Evolutionary conservation across 306 rosid species (phyloP).

Genomic region (Vigna nakashimae): DNA sequence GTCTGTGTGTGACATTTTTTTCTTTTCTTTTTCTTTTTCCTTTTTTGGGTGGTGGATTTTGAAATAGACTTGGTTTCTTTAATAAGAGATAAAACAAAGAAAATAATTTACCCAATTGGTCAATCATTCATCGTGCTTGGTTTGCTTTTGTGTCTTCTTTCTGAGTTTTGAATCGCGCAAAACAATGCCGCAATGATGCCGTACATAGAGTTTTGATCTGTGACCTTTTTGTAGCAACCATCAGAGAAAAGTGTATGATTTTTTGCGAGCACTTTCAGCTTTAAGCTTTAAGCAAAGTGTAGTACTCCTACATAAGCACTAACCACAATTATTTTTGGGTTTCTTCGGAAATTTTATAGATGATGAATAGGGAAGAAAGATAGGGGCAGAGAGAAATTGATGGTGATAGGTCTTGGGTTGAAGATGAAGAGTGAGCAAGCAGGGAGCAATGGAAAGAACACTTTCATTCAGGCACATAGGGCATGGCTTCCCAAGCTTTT

Average conservation of each 20-base stretch:
- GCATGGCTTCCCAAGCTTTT: conserved; percentile 76
- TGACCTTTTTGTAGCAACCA: conserved; percentile 44
- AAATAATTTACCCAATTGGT: conserved; percentile 25
- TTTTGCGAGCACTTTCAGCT: conserved; percentile 49
- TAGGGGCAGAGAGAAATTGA: conserved; percentile 29
- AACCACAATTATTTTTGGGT: conserved; percentile 41
- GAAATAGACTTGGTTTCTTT: conserved; percentile 43
- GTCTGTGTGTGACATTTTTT: conserved; percentile 48
- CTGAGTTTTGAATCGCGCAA: conserved; percentile 66
- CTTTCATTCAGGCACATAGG: conserved; percentile 78
- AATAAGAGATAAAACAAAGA: conserved; percentile 17
- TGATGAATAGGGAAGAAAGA: conserved; percentile 54
- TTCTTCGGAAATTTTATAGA: conserved; percentile 45
- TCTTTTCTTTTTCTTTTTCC: conserved; percentile 1
- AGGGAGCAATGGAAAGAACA: conserved; percentile 71
- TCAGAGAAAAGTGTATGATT: conserved; percentile 50
- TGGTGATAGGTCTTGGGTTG: conserved; percentile 59
- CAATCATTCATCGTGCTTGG: conserved; percentile 48
- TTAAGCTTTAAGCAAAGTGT: conserved; percentile 48
- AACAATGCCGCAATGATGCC: conserved; percentile 65
- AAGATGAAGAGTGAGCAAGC: conserved; percentile 77
- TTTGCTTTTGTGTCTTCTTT: conserved; percentile 52
- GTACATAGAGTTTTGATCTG: conserved; percentile 50
- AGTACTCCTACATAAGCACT: conserved; percentile 40
- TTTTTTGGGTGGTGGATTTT: conserved; percentile 21